Conservation (phyloP, 2,329 filamentous ascomycete genomes). For the Pestalotiopsis sp. region DNA sequence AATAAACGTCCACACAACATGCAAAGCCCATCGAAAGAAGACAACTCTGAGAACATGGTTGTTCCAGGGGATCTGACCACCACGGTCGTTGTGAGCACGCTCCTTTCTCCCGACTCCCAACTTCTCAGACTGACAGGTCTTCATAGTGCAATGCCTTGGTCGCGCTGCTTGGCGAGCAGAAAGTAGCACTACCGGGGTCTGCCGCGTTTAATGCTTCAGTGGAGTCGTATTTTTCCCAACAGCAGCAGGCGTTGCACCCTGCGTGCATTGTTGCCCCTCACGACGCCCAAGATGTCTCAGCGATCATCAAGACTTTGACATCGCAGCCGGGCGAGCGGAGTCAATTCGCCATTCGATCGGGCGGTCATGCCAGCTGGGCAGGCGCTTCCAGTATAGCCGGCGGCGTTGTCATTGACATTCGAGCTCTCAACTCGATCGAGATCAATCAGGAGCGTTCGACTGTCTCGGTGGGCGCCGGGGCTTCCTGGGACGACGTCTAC, state of each 20-base stretch:
- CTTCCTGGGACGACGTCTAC: conserved; percentile 25
- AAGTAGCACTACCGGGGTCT: background rate
- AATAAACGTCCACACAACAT: too few relatives aligned
- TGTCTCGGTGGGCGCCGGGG: conserved; percentile 25
- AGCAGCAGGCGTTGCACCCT: background rate
- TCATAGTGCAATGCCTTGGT: too few relatives aligned
- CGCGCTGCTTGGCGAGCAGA: too few relatives aligned
- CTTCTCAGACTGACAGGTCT: too few relatives aligned
- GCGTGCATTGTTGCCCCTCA: background rate
- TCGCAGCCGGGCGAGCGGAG: too few relatives aligned
- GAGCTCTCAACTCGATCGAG: conserved; percentile 21
- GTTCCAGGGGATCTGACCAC: too few relatives aligned
- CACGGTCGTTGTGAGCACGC: too few relatives aligned
- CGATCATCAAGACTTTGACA: background rate
- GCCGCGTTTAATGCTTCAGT: background rate
- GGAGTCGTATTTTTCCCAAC: background rate
- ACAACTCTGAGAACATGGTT: too few relatives aligned
- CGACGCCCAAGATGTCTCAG: background rate
- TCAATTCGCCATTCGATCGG: conserved; percentile 43
- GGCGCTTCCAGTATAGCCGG: conserved; percentile 42
- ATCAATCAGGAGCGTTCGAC: conserved; percentile 18
- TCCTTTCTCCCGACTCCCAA: too few relatives aligned
- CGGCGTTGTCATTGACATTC: conserved; percentile 46
- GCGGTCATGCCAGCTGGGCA: conserved; percentile 42
- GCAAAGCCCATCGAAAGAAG: too few relatives aligned